Evolutionary conservation across 2,329 filamentous ascomycete genomes (phyloP).

Genomic region (Xylariaceae sp.): DNA sequence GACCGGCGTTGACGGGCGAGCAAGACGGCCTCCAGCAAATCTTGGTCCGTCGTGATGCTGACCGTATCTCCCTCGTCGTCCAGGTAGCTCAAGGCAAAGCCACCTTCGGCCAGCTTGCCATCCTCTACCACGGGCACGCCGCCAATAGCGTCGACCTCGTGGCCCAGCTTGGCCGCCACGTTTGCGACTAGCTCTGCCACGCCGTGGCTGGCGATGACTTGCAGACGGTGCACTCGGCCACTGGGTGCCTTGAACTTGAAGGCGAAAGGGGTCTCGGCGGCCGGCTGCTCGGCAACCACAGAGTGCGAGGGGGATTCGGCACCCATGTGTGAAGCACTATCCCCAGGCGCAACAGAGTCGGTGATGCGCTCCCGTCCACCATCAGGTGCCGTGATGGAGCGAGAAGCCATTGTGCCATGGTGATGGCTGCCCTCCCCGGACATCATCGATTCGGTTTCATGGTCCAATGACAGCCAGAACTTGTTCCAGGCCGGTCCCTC

Average conservation of each 20-base stretch:
- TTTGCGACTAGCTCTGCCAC: slow-evolving; percentile 71
- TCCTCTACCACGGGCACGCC: slow-evolving; percentile 74
- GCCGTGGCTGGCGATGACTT: slow-evolving; percentile 75
- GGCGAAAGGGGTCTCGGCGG: slow-evolving; percentile 75
- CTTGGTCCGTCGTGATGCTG: slow-evolving; percentile 92
- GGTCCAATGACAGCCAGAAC: slow-evolving; percentile 94
- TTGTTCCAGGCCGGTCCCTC: slow-evolving; percentile 99
- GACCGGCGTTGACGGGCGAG: slow-evolving; percentile 70
- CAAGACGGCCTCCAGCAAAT: slow-evolving; percentile 82
- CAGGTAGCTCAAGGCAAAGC: slow-evolving; percentile 90
- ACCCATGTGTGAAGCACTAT: slow-evolving; percentile 91
- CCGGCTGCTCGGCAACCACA: slow-evolving; percentile 48
- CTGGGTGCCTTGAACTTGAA: slow-evolving; percentile 99
- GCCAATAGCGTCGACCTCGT: slow-evolving; percentile 77
- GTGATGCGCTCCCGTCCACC: slow-evolving; percentile 59
- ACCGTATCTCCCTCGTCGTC: slow-evolving; percentile 97
- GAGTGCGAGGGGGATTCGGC: slow-evolving; percentile 71
- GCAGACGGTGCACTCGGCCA: slow-evolving; percentile 86
- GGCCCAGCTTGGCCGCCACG: slow-evolving; percentile 78
- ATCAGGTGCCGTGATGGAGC: slow-evolving; percentile 80
- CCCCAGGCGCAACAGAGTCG: slow-evolving; percentile 84
- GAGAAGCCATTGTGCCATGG: slow-evolving; percentile 58
- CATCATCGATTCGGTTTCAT: slow-evolving; percentile 93
- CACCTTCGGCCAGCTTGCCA: slow-evolving; percentile 67
- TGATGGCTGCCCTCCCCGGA: slow-evolving; percentile 77